Conservation (phyloP, 257 asterid species). For the Datura wrightii region DNA sequence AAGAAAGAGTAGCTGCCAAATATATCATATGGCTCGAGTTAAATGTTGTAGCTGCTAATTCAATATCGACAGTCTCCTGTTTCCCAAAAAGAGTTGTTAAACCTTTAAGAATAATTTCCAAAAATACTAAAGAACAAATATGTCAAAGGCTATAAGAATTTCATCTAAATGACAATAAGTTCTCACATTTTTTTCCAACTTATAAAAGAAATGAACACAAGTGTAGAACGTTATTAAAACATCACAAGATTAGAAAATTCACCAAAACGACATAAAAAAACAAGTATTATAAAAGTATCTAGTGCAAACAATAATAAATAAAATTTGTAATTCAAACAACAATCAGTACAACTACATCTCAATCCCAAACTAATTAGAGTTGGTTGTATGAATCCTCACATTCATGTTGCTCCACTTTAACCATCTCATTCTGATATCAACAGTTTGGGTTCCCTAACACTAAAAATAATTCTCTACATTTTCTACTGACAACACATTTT, state of each 20-base stretch:
- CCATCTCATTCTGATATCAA: constrained; percentile 9
- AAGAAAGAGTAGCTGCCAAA: neutral
- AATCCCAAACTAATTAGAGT: neutral
- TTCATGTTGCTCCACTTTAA: neutral
- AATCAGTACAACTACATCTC: neutral
- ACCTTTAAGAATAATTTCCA: neutral
- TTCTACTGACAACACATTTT: neutral
- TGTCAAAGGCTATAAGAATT: neutral
- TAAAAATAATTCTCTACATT: neutral
- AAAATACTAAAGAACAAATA: neutral
- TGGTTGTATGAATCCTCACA: neutral
- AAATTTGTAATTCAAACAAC: neutral
- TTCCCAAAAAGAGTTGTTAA: neutral
- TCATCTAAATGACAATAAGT: neutral
- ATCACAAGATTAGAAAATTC: neutral
- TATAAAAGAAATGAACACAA: neutral
- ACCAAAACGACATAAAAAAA: neutral
- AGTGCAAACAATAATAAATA: neutral
- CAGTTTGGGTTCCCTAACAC: neutral
- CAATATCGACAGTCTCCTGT: neutral
- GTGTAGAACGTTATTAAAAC: neutral
- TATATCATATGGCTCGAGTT: constrained; percentile 1
- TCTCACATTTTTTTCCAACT: neutral
- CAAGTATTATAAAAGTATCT: neutral
- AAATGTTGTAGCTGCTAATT: neutral